A percentile compares a stretch with the other conserved stretches of the same genome.
phyloP scores from a whole-genome alignment of 768 basidiomycete species.

The Lactifluus subvellereus region DNA sequence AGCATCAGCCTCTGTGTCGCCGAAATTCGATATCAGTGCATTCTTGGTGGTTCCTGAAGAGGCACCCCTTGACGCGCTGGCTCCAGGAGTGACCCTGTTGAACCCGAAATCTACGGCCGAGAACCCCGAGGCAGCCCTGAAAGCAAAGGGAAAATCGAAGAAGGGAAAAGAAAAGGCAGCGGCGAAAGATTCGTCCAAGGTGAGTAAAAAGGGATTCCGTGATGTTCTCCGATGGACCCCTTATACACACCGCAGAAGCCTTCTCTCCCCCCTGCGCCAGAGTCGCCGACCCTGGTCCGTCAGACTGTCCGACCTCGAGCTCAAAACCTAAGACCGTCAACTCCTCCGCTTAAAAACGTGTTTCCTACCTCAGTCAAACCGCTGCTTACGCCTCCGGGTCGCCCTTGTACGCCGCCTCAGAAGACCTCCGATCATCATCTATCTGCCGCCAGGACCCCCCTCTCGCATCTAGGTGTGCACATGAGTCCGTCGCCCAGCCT shows the following conservation, averaged over 20 bases:
- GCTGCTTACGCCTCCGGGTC: conserved; percentile 34
- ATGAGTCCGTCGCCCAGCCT: conserved; percentile 65
- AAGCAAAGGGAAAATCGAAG: conserved; percentile 19
- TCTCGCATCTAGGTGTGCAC: conserved; percentile 62
- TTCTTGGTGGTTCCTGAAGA: conserved; percentile 24
- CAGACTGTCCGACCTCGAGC: conserved; percentile 8
- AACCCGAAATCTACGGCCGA: not conserved
- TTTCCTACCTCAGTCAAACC: conserved; percentile 8
- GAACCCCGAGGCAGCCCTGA: not conserved
- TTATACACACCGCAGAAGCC: conserved; percentile 5
- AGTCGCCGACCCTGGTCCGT: conserved; percentile 23
- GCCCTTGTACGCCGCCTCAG: conserved; percentile 37
- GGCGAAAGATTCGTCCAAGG: conserved; percentile 8
- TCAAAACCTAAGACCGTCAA: conserved; percentile 1
- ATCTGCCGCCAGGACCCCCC: conserved; percentile 58
- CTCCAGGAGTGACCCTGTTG: conserved; percentile 23
- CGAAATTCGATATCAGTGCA: conserved; percentile 20
- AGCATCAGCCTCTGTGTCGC: conserved; percentile 10
- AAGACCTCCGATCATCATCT: conserved; percentile 35
- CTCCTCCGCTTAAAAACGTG: conserved; percentile 14
- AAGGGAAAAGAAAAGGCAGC: conserved; percentile 22
- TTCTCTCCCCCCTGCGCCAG: conserved; percentile 18
- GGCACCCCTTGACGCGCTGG: conserved; percentile 23
- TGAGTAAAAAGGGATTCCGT: not conserved
- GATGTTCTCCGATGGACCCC: not conserved